Conservation (phyloP, 1,284 basidiomycete species). For the Apiotrichum sp. region DNA sequence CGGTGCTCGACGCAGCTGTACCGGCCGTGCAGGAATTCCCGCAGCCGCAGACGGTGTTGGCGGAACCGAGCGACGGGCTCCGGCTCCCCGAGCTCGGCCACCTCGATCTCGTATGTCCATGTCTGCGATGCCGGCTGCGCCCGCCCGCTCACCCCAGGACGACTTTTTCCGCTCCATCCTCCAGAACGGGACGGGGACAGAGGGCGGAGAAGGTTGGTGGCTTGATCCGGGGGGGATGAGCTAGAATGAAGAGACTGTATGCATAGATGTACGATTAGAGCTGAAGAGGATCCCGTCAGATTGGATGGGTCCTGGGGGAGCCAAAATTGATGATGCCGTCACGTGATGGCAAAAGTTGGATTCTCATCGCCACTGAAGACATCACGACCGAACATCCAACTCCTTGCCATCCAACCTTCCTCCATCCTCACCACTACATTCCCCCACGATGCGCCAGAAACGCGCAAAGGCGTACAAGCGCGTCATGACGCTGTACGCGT, state of each 20-base stretch:
- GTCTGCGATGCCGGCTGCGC: too few relatives aligned
- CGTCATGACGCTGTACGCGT: conserved; percentile 78
- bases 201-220: conserved; percentile 4
- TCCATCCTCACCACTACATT: not conserved
- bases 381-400: not conserved
- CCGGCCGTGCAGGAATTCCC: too few relatives aligned
- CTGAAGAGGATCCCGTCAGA: too few relatives aligned
- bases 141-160: not conserved
- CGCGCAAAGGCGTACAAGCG: conserved; percentile 86
- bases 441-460: conserved; percentile 71
- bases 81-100: too few relatives aligned
- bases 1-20: not conserved
- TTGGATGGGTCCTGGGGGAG: not conserved
- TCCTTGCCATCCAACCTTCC: not conserved
- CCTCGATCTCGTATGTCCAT: too few relatives aligned
- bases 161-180: conserved; percentile 10
- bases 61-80: too few relatives aligned
- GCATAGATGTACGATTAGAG: too few relatives aligned
- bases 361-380: not conserved
- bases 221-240: conserved; percentile 4
- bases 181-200: conserved; percentile 1
- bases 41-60: too few relatives aligned
- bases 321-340: not conserved
- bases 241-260: too few relatives aligned
- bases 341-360: not conserved